Percentiles rank a stretch among this genome's conserved stretches.
Conservation (phyloP, 306 rosid genomes). For the Cucurbita moschata region DNA sequence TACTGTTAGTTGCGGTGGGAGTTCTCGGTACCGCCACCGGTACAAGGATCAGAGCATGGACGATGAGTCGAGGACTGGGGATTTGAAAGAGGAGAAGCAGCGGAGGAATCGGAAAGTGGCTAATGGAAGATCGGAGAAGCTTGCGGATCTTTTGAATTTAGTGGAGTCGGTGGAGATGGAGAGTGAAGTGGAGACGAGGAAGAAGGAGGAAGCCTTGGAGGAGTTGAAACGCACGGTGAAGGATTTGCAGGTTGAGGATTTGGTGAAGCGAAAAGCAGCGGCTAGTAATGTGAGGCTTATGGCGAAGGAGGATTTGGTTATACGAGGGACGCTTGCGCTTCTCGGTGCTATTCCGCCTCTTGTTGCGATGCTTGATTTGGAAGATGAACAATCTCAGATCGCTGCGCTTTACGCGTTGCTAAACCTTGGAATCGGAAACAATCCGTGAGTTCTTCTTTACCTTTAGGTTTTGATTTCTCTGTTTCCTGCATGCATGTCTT, state of each 20-base stretch:
- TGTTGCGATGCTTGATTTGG: slow-evolving; percentile 70
- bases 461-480: neutral
- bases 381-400: slow-evolving; percentile 48
- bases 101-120: neutral
- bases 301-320: slow-evolving; percentile 59
- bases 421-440: slow-evolving; percentile 92
- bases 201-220: slow-evolving; percentile 47
- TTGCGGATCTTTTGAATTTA: slow-evolving; percentile 59
- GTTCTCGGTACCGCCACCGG: slow-evolving; percentile 38
- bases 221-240: slow-evolving; percentile 53
- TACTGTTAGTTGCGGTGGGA: slow-evolving; percentile 77
- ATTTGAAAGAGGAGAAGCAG: slow-evolving; percentile 5
- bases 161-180: slow-evolving; percentile 28
- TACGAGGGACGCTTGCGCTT: slow-evolving; percentile 69
- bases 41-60: neutral
- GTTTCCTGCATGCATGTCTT: neutral
- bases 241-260: slow-evolving; percentile 51
- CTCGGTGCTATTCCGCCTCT: slow-evolving; percentile 91
- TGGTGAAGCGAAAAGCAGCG: slow-evolving; percentile 28
- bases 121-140: slow-evolving; percentile 56
- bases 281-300: slow-evolving; percentile 48
- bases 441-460: slow-evolving; percentile 54
- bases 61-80: neutral
- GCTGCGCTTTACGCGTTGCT: slow-evolving; percentile 86
- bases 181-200: slow-evolving; percentile 34